phyloP scores from a whole-genome alignment of 805 yeast genomes.

The Candida khao-thaluensis region DNA sequence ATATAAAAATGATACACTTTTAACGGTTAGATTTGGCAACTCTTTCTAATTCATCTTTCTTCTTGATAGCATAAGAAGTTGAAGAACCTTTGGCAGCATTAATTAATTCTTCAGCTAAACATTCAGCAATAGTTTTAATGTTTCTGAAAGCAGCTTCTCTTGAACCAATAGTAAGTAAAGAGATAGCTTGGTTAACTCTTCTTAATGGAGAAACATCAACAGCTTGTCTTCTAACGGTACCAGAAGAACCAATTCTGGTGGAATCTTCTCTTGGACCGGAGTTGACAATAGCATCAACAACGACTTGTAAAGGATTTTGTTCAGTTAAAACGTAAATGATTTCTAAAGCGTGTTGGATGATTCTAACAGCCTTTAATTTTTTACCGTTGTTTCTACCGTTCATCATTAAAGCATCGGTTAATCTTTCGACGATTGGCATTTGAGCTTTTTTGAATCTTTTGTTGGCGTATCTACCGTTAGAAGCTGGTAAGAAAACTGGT shows the following conservation, averaged over 20 bases:
- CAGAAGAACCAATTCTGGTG: slow-evolving; percentile 99
- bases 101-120: slow-evolving; percentile 99
- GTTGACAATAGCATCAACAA: slow-evolving; percentile 99
- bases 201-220: slow-evolving; percentile 99
- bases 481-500: slow-evolving; percentile 98
- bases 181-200: slow-evolving; percentile 99
- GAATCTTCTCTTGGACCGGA: slow-evolving; percentile 99
- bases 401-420: slow-evolving; percentile 99
- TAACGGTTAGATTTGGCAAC: slow-evolving; percentile 99
- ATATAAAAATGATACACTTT: slow-evolving; percentile 27
- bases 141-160: slow-evolving; percentile 99
- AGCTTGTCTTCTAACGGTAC: slow-evolving; percentile 99
- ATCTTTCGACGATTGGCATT: slow-evolving; percentile 98
- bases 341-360: slow-evolving; percentile 98
- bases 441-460: slow-evolving; percentile 99
- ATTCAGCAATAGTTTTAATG: slow-evolving; percentile 99
- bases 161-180: slow-evolving; percentile 98
- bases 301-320: slow-evolving; percentile 98
- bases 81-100: slow-evolving; percentile 99
- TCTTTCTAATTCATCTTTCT: slow-evolving; percentile 99
- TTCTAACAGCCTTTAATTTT: slow-evolving; percentile 99
- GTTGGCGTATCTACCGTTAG: slow-evolving; percentile 99
- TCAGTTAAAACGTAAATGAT: slow-evolving; percentile 96
- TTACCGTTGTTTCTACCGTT: slow-evolving; percentile 99
- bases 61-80: slow-evolving; percentile 99